Base-by-base conservation (phyloP, 2,329 filamentous ascomycete genomes). In the Graphilbum sp. region DNA sequence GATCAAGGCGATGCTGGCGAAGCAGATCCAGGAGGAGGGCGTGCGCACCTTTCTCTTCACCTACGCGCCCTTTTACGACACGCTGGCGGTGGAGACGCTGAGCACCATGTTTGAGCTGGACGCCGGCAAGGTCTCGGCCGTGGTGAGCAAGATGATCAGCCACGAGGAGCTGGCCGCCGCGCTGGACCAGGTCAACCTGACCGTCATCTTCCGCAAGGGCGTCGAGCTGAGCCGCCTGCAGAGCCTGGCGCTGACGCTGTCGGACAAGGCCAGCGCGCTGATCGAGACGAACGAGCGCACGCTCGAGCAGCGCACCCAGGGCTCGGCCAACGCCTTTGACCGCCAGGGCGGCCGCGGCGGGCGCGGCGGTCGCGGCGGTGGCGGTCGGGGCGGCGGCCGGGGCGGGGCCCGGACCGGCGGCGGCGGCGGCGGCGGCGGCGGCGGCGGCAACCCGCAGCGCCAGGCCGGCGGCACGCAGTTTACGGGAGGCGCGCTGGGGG, bases 61-160 rank as follows among this genome's bases (percentile, higher is more conserved):
- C 40, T 98, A 98, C 61, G 90, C 92, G 29, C 90, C 90, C 38
- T 98, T 92, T 72, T 98, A 98, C 67, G 90, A 98, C 64, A 96
- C 90, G 18, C 75, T 98, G 43, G 79, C 86, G 43, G 71, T 95
- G 50, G 69, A 74, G 48, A 92, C 87, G 19, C 72, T 98, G 43
- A 79, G 85, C 45, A 68, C 66, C 48, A 98, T 98, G 90, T 98
- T 98, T 59, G 90, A 98, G 62, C 78, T 98, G 19, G 73, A 87
- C 41, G 67, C 79, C 50, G 75, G 79, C 63, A 96, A 96, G 72
- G 87, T 95, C 37, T 69, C 82, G n/a, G 86, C 90, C 27, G 78
- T 98, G 40, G 77, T 98, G 53, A 93, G 85, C 71, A 93, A 93
- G 69, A 98, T 98, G 90, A 96, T 98, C 60, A 93, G 86, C 52